Conservation (phyloP, 441 rosid genomes). For the Mallotus repandus region DNA sequence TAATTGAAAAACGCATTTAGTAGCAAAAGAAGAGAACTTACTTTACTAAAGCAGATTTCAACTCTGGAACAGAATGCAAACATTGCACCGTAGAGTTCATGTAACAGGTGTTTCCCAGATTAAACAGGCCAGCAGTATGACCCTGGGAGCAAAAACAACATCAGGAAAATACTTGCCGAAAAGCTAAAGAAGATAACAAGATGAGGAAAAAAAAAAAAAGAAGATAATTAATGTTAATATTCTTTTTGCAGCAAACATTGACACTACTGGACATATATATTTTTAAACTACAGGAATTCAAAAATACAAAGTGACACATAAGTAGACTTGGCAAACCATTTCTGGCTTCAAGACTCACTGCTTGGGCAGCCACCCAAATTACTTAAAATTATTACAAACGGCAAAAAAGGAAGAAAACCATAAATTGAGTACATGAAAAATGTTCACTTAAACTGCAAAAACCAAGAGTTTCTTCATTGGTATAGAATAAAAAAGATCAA, state of each 20-base stretch:
- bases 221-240: background rate
- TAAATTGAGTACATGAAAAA: background rate
- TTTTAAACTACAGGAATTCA: background rate
- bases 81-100: conserved; percentile 95
- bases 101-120: conserved; percentile 93
- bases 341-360: background rate
- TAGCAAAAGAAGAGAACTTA: conserved; percentile 30
- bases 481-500: background rate
- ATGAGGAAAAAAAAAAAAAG: background rate
- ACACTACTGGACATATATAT: background rate
- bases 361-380: background rate
- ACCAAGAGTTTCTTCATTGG: background rate
- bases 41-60: conserved; percentile 74
- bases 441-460: background rate
- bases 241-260: background rate
- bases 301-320: background rate
- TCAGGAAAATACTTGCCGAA: conserved; percentile 1
- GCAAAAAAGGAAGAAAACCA: no score
- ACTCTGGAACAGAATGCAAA: conserved; percentile 89
- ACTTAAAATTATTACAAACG: background rate
- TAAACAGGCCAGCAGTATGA: conserved; percentile 79
- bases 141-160: conserved; percentile 52
- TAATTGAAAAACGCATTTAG: background rate
- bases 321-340: background rate
- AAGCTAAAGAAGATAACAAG: conserved; percentile 8